These are phyloP conservation scores for Coffea canephora DNA, from an alignment of 257 asterid species.

Conservation along the genomic window DNA sequence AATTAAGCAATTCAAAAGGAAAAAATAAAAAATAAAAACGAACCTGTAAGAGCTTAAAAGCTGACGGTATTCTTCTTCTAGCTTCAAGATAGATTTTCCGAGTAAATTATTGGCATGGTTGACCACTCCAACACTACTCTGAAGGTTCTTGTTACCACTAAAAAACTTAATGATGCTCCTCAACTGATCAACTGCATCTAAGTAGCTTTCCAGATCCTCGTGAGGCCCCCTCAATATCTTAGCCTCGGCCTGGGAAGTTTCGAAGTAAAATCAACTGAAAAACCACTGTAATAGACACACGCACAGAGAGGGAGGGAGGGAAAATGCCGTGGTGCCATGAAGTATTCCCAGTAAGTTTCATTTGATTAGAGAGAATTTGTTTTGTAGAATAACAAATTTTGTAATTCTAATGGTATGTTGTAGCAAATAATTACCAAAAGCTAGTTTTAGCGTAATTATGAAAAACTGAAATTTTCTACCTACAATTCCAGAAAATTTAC, in stretches of 20 bases:
- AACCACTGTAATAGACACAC: background rate
- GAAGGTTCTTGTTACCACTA: constrained; percentile 54
- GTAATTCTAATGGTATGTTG: no score
- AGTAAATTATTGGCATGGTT: constrained; percentile 67
- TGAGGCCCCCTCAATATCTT: constrained; percentile 92
- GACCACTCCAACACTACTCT: constrained; percentile 61
- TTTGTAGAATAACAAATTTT: no score
- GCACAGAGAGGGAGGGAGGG: background rate
- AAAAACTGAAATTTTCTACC: no score
- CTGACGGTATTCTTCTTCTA: constrained; percentile 88
- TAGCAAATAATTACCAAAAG: no score
- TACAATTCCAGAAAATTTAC: no score
- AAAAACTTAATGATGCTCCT: constrained; percentile 63
- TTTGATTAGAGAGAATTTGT: no score
- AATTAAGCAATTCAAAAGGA: background rate
- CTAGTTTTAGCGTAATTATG: no score
- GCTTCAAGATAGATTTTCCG: constrained; percentile 61
- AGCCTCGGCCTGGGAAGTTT: constrained; percentile 80
- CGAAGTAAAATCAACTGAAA: background rate
- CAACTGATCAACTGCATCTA: constrained; percentile 80
- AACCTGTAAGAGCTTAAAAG: constrained; percentile 78
- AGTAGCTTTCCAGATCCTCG: constrained; percentile 87
- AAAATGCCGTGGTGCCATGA: no score
- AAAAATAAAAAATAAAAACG: background rate
- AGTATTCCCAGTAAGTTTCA: no score